phyloP scores from a whole-genome alignment of 352 stramenopile genomes.

The Phytophthora podocarpi region DNA sequence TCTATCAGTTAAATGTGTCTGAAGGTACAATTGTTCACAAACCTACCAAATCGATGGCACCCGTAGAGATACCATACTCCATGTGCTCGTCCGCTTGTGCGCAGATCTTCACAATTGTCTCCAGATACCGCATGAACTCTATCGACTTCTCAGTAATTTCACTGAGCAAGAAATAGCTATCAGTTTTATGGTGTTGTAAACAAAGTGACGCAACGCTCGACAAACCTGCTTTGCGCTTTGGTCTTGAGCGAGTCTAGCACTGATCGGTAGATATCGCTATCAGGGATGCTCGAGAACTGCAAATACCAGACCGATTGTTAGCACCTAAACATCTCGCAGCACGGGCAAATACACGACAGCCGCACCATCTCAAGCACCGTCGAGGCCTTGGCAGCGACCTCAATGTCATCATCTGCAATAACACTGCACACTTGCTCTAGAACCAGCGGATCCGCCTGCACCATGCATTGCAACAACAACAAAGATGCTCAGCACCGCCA shows the following conservation, averaged over 20 bases:
- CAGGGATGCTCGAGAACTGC: constrained; percentile 51
- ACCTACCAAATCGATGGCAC: constrained; percentile 49
- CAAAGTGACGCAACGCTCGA: background rate
- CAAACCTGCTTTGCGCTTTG: constrained; percentile 56
- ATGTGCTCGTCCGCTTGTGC: constrained; percentile 63
- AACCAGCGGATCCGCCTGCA: constrained; percentile 51
- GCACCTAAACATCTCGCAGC: background rate
- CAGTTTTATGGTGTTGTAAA: background rate
- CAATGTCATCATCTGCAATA: constrained; percentile 73
- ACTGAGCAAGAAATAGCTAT: constrained; percentile 25
- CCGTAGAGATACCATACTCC: constrained; percentile 55
- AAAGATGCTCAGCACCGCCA: background rate
- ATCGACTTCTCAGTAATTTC: constrained; percentile 57
- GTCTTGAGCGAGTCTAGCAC: constrained; percentile 57
- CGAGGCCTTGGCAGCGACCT: constrained; percentile 66
- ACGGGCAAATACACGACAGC: background rate
- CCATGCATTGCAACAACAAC: constrained; percentile 17
- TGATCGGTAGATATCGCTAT: constrained; percentile 46
- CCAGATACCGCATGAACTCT: constrained; percentile 81
- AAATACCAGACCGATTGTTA: background rate
- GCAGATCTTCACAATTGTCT: constrained; percentile 70
- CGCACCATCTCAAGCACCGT: constrained; percentile 66
- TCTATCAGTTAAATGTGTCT: constrained; percentile 1
- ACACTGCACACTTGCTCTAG: constrained; percentile 62
- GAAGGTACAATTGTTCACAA: background rate